Evolutionary conservation across 805 yeast genomes (phyloP), one percentile per base, ranked within the genome.

Genomic region (Kluyveromyces dobzhanskii): DNA sequence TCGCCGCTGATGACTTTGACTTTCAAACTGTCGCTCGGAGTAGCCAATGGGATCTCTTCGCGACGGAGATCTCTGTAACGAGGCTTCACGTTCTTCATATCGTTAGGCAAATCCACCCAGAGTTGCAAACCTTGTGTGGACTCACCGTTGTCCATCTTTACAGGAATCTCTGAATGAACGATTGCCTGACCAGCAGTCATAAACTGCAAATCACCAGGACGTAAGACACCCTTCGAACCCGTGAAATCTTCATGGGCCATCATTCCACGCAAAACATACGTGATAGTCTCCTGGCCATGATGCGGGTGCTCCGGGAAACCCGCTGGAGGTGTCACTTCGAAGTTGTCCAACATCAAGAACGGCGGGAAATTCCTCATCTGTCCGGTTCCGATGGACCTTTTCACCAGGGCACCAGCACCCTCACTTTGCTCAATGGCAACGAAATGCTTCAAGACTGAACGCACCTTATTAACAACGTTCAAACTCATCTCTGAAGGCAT

Each of bases 121-220:
- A 86, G 65, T 60, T 86, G 96, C 67, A 85, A 65, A 44, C 94
- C 94, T 39, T 66, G 69, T 16, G 72, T 61, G 1, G 79, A 75
- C 30, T 70, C 70, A 19, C 64, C 63, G 28, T 71, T 66, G 16
- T 65, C 66, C 44, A 64, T 61, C 28, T 69, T 65, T 26, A 78
- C 78, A 7, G 95, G 95, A 76, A 85, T 85, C 56, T 86, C 95
- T 2, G 86, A 73, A 58, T 85, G 95, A 39, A 83, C 83, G 27
- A 85, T 76, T 37, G 94, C 96, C 50, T 72, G 73, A 43, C 95
- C 95, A 4, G 95, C 95, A 19, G 95, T 86, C 95, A 86, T 86
- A 59, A 86, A 85, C 59, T 86, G 96, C 48, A 87, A 66, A 57
- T 86, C 96, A 41, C 95, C 95, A 6, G 85, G 76, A 44, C 73